Conservation (phyloP, 2,329 filamentous ascomycete genomes). For the Calonectria crousiana region DNA sequence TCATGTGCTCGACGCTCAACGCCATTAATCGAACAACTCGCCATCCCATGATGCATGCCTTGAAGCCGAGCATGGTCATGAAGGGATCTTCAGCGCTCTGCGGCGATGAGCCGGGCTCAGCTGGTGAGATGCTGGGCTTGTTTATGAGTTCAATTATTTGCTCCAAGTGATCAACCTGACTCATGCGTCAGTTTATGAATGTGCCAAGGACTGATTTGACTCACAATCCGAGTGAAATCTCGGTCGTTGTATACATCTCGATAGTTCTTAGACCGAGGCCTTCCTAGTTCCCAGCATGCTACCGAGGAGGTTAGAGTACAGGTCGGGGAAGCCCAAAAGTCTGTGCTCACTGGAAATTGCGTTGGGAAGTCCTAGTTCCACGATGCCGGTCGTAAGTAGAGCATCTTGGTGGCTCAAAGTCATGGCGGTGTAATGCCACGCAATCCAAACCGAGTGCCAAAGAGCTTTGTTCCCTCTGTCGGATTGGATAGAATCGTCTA, state of each 20-base stretch:
- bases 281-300: constrained; percentile 27
- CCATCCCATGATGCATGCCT: constrained; percentile 28
- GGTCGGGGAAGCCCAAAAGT: accelerated
- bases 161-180: constrained; percentile 24
- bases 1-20: constrained; percentile 17
- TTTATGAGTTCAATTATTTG: constrained; percentile 21
- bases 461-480: constrained; percentile 15
- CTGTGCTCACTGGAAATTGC: constrained; percentile 19
- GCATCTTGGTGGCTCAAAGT: constrained; percentile 26
- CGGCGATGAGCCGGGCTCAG: not conserved
- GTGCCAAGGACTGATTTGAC: not conserved
- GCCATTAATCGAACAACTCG: constrained; percentile 25
- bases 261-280: constrained; percentile 24
- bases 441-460: constrained; percentile 27
- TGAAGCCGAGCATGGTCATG: constrained; percentile 25
- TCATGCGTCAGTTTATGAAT: not conserved
- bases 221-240: constrained; percentile 23
- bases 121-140: not conserved
- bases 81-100: constrained; percentile 21
- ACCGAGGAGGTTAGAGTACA: not conserved
- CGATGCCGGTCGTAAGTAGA: constrained; percentile 24
- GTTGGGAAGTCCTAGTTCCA: constrained; percentile 18
- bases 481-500: not conserved
- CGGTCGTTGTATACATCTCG: constrained; percentile 24
- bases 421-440: constrained; percentile 28